A percentile compares a stretch with the other conserved stretches of the same genome.
These are phyloP conservation scores for Penicillium hordei DNA, from an alignment of 2,329 filamentous ascomycete species.

Conservation along the genomic window DNA sequence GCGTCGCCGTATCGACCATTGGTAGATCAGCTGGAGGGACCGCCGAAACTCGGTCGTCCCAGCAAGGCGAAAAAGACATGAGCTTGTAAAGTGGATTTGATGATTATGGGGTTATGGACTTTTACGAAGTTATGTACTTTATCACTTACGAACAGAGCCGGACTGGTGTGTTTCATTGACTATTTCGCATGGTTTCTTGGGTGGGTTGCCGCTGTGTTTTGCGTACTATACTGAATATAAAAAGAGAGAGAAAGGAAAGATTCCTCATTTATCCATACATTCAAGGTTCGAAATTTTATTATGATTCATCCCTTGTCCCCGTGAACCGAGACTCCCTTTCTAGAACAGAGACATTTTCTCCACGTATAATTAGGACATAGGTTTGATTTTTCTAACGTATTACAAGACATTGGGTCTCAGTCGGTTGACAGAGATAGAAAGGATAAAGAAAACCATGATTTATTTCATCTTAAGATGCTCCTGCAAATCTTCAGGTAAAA, in stretches of 20 bases:
- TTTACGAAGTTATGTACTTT: constrained; percentile 27
- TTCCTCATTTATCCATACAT: not conserved
- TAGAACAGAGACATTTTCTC: not conserved
- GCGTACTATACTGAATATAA: not conserved
- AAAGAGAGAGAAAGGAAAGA: not conserved
- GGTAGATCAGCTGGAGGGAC: constrained; percentile 50
- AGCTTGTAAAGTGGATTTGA: constrained; percentile 7
- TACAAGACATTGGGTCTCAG: not conserved
- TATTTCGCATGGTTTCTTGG: not conserved
- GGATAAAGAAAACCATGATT: not conserved
- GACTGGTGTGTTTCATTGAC: not conserved
- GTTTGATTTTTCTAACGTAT: not conserved
- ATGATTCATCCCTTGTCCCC: not conserved
- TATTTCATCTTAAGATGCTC: constrained; percentile 12
- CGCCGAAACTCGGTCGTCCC: constrained; percentile 30
- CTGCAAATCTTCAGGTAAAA: constrained; percentile 14
- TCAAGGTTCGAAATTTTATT: not conserved
- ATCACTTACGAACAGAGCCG: not conserved
- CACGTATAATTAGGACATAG: too few species aligned
- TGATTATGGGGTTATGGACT: constrained; percentile 14
- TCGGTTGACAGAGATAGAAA: not conserved
- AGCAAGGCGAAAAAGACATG: constrained; percentile 39
- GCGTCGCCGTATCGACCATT: constrained; percentile 62
- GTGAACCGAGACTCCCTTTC: not conserved
- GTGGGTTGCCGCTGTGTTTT: not conserved